Evolutionary conservation across 1,284 basidiomycete species (phyloP).

Genomic region (Cutaneotrichosporon cutaneum): DNA sequence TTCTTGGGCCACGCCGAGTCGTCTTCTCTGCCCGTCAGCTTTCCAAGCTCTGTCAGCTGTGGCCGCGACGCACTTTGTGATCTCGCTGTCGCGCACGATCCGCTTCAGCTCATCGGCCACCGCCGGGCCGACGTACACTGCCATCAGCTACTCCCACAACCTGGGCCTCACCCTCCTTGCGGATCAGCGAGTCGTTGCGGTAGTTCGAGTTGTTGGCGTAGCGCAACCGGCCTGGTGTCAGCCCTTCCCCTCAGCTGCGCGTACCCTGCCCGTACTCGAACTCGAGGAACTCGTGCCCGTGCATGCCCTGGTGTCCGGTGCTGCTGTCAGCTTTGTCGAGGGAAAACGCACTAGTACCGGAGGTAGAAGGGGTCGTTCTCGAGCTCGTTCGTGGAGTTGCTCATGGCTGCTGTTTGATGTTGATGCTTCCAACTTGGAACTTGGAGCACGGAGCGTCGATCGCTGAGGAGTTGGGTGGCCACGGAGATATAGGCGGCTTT

Average conservation of each 20-base stretch:
- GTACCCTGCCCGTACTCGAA: constrained; percentile 90
- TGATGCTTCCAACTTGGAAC: constrained; percentile 1
- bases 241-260: constrained; percentile 9
- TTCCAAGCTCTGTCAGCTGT: not conserved
- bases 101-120: constrained; percentile 91
- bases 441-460: not conserved
- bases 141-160: constrained; percentile 8
- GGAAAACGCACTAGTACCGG: constrained; percentile 58
- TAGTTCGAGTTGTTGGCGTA: constrained; percentile 99
- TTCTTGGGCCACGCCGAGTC: constrained; percentile 98
- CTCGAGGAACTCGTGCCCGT: constrained; percentile 96
- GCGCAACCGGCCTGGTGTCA: constrained; percentile 66
- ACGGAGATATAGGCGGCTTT: constrained; percentile 10
- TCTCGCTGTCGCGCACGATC: constrained; percentile 92
- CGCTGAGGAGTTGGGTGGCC: constrained; percentile 1
- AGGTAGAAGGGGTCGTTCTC: constrained; percentile 75
- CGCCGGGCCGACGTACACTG: constrained; percentile 91
- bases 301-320: constrained; percentile 91
- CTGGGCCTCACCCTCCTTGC: constrained; percentile 82
- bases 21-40: constrained; percentile 73
- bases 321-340: constrained; percentile 53
- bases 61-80: constrained; percentile 72
- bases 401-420: not conserved
- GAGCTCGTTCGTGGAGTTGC: constrained; percentile 31
- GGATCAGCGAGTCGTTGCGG: constrained; percentile 91